A percentile compares a stretch with the other conserved stretches of the same genome.
These are phyloP conservation scores for Aspergillus fructus DNA, from an alignment of 2,329 filamentous ascomycete genomes.

Conservation along the genomic window DNA sequence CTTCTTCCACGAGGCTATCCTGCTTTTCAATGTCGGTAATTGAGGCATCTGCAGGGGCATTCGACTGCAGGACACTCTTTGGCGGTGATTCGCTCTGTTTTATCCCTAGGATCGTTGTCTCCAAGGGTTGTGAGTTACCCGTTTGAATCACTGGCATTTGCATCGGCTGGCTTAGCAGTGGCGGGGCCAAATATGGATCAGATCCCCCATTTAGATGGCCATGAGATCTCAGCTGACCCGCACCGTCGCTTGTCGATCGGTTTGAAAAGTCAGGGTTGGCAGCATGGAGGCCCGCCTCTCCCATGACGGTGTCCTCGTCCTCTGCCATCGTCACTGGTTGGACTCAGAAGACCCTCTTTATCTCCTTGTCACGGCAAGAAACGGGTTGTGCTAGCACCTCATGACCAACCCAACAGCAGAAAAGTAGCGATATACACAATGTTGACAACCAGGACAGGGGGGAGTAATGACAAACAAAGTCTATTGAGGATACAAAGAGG, in stretches of 20 bases:
- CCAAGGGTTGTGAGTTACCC: conserved; percentile 4
- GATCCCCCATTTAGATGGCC: conserved; percentile 19
- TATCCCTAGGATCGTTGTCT: conserved; percentile 5
- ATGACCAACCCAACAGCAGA: conserved; percentile 15
- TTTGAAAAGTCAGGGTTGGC: conserved; percentile 18
- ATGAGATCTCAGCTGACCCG: conserved; percentile 16
- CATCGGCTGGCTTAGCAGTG: conserved; percentile 21
- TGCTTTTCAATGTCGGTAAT: conserved; percentile 23
- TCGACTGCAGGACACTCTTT: conserved; percentile 25
- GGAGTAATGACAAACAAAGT: neutral
- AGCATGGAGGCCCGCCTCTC: conserved; percentile 26
- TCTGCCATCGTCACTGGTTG: conserved; percentile 28
- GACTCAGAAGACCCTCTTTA: conserved; percentile 6
- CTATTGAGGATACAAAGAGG: neutral
- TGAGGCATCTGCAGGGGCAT: conserved; percentile 24
- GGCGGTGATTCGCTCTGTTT: conserved; percentile 17
- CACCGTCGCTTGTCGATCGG: conserved; percentile 14
- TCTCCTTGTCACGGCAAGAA: conserved; percentile 5
- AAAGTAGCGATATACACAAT: neutral
- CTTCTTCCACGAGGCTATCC: conserved; percentile 39
- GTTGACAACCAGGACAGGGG: neutral
- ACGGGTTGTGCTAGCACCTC: conserved; percentile 12
- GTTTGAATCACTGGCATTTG: conserved; percentile 21
- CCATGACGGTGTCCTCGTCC: conserved; percentile 44
- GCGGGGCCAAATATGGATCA: conserved; percentile 24